Evolutionary conservation across 371 early-diverging fungal genomes (phyloP), one percentile per base, ranked within the genome.

Genomic region (Actinomucor elegans): DNA sequence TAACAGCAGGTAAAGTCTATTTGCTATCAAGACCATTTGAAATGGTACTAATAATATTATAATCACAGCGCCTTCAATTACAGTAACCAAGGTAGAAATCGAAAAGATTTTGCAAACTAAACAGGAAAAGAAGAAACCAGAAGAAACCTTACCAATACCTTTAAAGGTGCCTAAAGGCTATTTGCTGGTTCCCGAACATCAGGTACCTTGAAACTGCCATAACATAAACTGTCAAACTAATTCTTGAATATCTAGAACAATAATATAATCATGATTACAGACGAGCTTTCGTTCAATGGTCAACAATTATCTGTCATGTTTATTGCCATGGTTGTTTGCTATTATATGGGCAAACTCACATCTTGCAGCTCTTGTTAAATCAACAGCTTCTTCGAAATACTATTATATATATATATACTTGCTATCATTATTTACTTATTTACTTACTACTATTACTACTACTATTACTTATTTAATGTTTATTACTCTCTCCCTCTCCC

Each of bases 291-390:
- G 24, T 78, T 78, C 41, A 75, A 78, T 48, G 69, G 79, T 0
- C 79, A 75, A 24, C 79, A 78, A 47, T 38, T 78, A n/a, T 71
- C 79, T 14, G 57, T 73, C 7, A 56, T 78, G 20, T 69, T 78
- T 34, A 53, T 78, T 29, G 75, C 67, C 5, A 78, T 78, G 79
- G 71, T 78, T 0, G 29, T 78, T 28, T 73, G 73, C 24, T 78
- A 78, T 35, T 78, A 78, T 54, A 69, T 73, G 69, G 75, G 75
- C 54, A 78, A 73, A 58, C 65, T 78, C 20, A 73, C 73, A 8
- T 75, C 59, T n/a, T 57, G 62, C 24, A 38, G 24, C 38, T 48
- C 55, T 11, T 55, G 38, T 24, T 55, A 28, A 44, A 29, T 17
- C 38, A 5, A 17, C 10, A 4, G 20, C 7, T n/a, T n/a, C n/a